Conservation (phyloP, 345 rosid genomes). For the Orychophragmus violaceus region DNA sequence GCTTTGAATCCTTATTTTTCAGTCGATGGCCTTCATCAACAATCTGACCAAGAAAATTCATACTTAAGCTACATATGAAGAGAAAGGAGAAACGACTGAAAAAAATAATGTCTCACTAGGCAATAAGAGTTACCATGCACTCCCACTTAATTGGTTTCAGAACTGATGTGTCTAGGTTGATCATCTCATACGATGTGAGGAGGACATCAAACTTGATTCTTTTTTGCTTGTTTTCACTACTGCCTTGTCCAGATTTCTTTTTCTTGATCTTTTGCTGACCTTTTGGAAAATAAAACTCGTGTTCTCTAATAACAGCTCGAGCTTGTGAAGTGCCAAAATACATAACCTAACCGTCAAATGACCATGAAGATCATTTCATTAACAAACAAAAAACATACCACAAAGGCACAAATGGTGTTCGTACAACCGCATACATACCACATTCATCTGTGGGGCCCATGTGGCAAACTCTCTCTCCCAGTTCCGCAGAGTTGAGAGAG, state of each 20-base stretch:
- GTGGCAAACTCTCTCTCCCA: conserved; percentile 99
- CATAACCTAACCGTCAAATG: conserved; percentile 12
- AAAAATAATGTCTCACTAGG: conserved; percentile 14
- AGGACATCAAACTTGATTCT: conserved; percentile 97
- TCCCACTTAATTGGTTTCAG: conserved; percentile 93
- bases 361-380: conserved; percentile 3
- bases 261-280: conserved; percentile 69
- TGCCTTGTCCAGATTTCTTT: conserved; percentile 74
- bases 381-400: neutral
- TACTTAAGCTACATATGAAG: conserved; percentile 14
- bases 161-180: conserved; percentile 70
- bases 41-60: conserved; percentile 50
- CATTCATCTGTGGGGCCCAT: conserved; percentile 99
- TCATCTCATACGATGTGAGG: conserved; percentile 95
- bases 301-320: conserved; percentile 82
- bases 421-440: conserved; percentile 48
- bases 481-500: conserved; percentile 93
- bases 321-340: conserved; percentile 31
- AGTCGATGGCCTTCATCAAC: conserved; percentile 99
- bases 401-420: conserved; percentile 1
- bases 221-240: conserved; percentile 80
- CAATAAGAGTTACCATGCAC: conserved; percentile 67
- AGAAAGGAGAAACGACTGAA: neutral
- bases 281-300: conserved; percentile 81
- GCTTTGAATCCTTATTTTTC: conserved; percentile 92